These are phyloP conservation scores for Tuber borchii DNA, from an alignment of 495 filamentous ascomycete genomes.

Conservation along the genomic window DNA sequence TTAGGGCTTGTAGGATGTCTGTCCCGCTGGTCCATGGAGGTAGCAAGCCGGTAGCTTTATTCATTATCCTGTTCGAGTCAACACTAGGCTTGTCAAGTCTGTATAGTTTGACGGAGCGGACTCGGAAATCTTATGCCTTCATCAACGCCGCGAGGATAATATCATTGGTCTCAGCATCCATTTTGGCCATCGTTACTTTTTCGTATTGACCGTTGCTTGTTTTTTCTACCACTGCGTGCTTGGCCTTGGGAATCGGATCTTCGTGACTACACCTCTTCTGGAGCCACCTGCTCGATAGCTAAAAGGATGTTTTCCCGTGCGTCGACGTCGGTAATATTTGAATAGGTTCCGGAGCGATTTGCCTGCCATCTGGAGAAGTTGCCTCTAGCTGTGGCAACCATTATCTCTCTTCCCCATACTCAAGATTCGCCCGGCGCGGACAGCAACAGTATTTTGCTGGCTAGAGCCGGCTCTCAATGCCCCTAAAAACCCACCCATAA, in stretches of 20 bases:
- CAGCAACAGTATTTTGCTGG: constrained; percentile 69
- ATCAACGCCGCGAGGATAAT: constrained; percentile 65
- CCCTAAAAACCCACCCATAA: constrained; percentile 70
- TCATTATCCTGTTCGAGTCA: constrained; percentile 62
- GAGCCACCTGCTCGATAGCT: constrained; percentile 41
- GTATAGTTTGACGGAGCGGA: constrained; percentile 59
- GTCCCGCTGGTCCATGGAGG: constrained; percentile 39
- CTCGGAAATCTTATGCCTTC: constrained; percentile 67
- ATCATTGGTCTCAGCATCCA: constrained; percentile 61
- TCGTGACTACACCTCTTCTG: constrained; percentile 17
- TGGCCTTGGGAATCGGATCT: constrained; percentile 30
- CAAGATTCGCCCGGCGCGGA: constrained; percentile 59
- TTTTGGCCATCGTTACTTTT: constrained; percentile 25
- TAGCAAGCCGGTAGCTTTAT: constrained; percentile 27
- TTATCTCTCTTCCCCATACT: constrained; percentile 78
- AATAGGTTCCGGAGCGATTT: constrained; percentile 65
- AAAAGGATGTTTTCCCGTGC: constrained; percentile 42
- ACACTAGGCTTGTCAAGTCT: constrained; percentile 53
- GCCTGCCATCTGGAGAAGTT: constrained; percentile 77
- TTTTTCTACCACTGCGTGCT: constrained; percentile 24
- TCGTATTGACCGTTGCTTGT: constrained; percentile 33
- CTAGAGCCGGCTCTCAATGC: constrained; percentile 59
- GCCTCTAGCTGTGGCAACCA: constrained; percentile 68
- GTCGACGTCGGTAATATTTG: constrained; percentile 44
- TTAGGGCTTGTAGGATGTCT: constrained; percentile 30